Base-by-base conservation (phyloP, 768 basidiomycete genomes). In the Exsudoporus frostii region DNA sequence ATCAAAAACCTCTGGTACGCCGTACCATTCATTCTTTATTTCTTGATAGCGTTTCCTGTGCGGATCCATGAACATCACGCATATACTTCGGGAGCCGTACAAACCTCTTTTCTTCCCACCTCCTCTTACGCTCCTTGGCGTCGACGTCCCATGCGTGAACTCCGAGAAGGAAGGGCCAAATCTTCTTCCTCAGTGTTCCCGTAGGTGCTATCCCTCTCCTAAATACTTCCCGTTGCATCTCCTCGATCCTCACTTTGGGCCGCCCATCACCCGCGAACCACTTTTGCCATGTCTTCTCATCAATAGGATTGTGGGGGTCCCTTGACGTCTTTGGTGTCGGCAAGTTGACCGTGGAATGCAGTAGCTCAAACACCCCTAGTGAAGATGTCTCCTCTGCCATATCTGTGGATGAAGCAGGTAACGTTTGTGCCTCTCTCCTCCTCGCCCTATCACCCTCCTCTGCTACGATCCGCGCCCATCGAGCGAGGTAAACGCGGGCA, bases 381-480 rank as follows among this genome's bases (percentile, higher is more conserved):
- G 88, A 85, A 0, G 88, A 88, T 4, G 76, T 78, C 69, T 86
- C 90, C 64, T 85, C 84, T 17, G 68, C 78, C 33, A 76, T 66
- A 55, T 76, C 75, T 13, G 74, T 62, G 5, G 78, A 72, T 7
- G 80, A 75, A 3, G 83, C 72, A 4, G 83, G 82, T 13, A 90
- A 61, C 0, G 80, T 75, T 65, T 88, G 86, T 0, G 88, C 83
- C 68, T 99, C 97, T 40, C 81, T 79, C 58, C 85, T 73, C 39
- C 97, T 79, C 6, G 93, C 85, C 15, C 92, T 80, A 69, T 99
- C 97, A 17, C 97, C 97, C 67, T 98, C 97, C 70, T 99, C 97
- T 2, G 97, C 97, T 1, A 98, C 97, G 53, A 93, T 89, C 45
- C 95, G 79, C 4, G 97, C 97, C 97, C 97, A 99, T 30, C 92